Evolutionary conservation across 495 filamentous ascomycete genomes (phyloP).

Genomic region (Lasiosphaeriaceae sp.): DNA sequence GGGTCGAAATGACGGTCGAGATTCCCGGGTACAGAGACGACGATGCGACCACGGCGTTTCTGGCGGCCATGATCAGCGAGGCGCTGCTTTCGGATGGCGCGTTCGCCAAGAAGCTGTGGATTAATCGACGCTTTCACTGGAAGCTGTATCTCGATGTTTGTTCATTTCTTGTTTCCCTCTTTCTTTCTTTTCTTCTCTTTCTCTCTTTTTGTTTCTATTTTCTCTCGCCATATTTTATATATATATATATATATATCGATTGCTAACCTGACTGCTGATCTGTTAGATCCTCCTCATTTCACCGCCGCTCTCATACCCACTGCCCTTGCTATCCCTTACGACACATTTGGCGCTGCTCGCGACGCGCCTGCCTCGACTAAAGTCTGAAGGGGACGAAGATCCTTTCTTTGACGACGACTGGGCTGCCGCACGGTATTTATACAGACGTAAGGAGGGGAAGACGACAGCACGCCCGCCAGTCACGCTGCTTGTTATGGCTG

Average conservation of each 20-base stretch:
- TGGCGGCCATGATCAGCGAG: slow-evolving; percentile 84
- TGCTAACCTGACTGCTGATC: slow-evolving; percentile 9
- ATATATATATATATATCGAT: no score
- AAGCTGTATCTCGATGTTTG: slow-evolving; percentile 90
- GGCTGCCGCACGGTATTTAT: slow-evolving; percentile 74
- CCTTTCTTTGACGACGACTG: slow-evolving; percentile 98
- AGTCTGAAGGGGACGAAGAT: slow-evolving; percentile 86
- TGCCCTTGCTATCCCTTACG: slow-evolving; percentile 87
- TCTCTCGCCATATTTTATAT: background rate
- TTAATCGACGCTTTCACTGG: slow-evolving; percentile 92
- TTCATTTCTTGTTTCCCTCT: no score
- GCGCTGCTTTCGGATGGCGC: slow-evolving; percentile 72
- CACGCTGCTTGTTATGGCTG: slow-evolving; percentile 82
- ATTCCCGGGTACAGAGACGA: slow-evolving; percentile 87
- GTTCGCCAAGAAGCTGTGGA: slow-evolving; percentile 67
- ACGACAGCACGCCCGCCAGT: slow-evolving; percentile 61
- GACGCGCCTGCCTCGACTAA: slow-evolving; percentile 76
- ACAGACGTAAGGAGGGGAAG: slow-evolving; percentile 46
- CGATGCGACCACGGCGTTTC: slow-evolving; percentile 82
- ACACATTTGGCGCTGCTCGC: slow-evolving; percentile 93
- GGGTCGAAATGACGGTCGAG: slow-evolving; percentile 82
- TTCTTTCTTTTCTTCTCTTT: background rate
- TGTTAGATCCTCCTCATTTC: slow-evolving; percentile 86
- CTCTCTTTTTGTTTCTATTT: background rate
- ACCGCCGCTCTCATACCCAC: slow-evolving; percentile 83